Base-by-base conservation (phyloP, 2,329 filamentous ascomycete species). In the Neurospora sp. region DNA sequence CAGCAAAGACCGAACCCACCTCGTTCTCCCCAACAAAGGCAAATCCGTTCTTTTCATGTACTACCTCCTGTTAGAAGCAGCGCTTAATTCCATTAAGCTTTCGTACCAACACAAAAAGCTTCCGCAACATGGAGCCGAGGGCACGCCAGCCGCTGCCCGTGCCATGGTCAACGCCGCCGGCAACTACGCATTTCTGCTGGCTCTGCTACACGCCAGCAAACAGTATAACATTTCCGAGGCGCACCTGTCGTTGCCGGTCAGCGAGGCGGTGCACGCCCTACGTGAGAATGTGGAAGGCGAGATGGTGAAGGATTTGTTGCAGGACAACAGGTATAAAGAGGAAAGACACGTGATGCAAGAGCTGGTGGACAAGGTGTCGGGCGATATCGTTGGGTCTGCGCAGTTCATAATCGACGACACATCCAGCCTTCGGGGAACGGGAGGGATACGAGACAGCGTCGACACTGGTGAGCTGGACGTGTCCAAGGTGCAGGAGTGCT, bases 21-120 rank as follows among this genome's bases (percentile, higher is more conserved):
- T 43, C 41, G 41, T 11, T 43, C 41, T 43, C n/a, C 19, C 41
- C 4, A n/a, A 43, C 0, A 11, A 19, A 11, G 41, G 41, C 41
- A 19, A n/a, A 43, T 43, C 17, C 41, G 41, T 43, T 43, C 41
- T 43, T n/a, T 43, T 19, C 1, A 8, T 43, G 2, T 43, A 43
- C n/a, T 43, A 19, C 8, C 1, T 43, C 8, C 41, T 11, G 8
- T 43, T 43, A 43, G n/a, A 19, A 2, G 23, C 0, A 11, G 8
- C n/a, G n/a, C 8, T 43, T 43, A 0, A 2, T 43, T 0, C 0
- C n/a, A n/a, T 43, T 5, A 43, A 1, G 4, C 0, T 0, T 43
- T 43, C 41, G n/a, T 19, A 10, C 4, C 1, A 2, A 43, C 5
- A n/a, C 17, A 10, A 8, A n/a, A 19, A 43, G n/a, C 41, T 43